Conservation (phyloP, 176 grass and related monocot genomes). For the Cenchrus fungigraminus region DNA sequence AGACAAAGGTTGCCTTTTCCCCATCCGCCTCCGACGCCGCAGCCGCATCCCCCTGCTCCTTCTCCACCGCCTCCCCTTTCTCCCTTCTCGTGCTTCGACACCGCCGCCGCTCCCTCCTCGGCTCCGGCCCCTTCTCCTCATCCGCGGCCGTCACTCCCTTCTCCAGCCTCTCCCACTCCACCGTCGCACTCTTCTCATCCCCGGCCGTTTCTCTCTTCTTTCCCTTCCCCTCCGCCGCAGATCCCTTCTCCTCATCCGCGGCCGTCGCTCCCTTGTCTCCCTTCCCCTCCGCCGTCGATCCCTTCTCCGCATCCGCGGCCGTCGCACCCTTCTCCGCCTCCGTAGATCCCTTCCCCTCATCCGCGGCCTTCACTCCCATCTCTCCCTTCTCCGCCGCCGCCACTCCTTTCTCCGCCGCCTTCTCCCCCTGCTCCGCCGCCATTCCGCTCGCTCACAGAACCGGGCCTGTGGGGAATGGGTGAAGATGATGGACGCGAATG, state of each 20-base stretch:
- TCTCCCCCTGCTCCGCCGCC: neutral
- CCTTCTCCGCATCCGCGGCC: neutral
- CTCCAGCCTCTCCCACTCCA: neutral
- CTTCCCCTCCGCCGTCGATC: neutral
- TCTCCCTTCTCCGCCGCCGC: neutral
- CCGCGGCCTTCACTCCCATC: neutral
- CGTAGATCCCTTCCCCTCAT: neutral
- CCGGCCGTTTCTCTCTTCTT: neutral
- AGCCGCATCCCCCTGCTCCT: neutral
- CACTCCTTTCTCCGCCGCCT: neutral
- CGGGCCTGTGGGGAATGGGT: neutral
- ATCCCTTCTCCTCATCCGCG: neutral
- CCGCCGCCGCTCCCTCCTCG: neutral
- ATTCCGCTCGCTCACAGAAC: neutral
- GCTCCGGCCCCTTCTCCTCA: neutral
- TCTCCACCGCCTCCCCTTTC: no score
- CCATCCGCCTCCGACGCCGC: neutral
- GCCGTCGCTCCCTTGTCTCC: neutral
- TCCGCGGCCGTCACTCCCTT: neutral
- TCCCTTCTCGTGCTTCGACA: neutral
- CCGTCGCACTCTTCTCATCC: neutral
- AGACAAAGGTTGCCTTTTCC: neutral
- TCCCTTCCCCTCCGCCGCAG: neutral
- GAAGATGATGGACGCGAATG: no score
- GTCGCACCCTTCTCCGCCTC: neutral